Percentiles rank a stretch among this genome's conserved stretches.
These are phyloP conservation scores for Waltiozyma solani DNA, from an alignment of 1,139 yeast genomes.

Conservation along the genomic window DNA sequence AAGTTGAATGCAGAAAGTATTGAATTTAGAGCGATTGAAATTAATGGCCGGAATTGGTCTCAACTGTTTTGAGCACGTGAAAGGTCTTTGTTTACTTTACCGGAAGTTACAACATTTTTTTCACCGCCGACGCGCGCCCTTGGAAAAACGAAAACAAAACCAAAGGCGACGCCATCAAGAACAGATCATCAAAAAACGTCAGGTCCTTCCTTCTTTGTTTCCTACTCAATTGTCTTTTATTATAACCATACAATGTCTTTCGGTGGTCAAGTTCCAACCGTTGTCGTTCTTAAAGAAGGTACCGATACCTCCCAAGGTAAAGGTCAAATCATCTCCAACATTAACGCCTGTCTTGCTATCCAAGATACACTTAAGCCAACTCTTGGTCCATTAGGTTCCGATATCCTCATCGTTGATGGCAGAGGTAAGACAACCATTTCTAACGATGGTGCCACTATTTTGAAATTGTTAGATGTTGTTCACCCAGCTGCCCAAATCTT, in stretches of 20 bases:
- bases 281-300: conserved; percentile 95
- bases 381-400: conserved; percentile 95
- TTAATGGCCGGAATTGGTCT: too few relatives aligned
- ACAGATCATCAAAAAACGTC: background rate
- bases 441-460: conserved; percentile 95
- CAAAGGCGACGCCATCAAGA: background rate
- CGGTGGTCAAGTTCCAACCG: conserved; percentile 90
- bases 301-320: conserved; percentile 95
- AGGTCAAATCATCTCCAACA: conserved; percentile 90
- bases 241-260: conserved; percentile 49
- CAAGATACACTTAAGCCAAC: conserved; percentile 95
- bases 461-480: conserved; percentile 85
- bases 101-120: too few relatives aligned
- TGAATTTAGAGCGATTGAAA: too few relatives aligned
- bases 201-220: background rate
- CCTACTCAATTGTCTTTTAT: background rate
- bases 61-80: background rate
- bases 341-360: conserved; percentile 93
- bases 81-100: too few relatives aligned
- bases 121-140: background rate
- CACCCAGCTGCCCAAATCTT: conserved; percentile 97
- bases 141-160: background rate
- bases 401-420: conserved; percentile 75
- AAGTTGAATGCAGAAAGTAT: too few relatives aligned
- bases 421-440: conserved; percentile 89